A percentile compares a stretch with the other conserved stretches of the same genome.
Conservation (phyloP, 2,329 filamentous ascomycete genomes). For the Cercospora beticola region DNA sequence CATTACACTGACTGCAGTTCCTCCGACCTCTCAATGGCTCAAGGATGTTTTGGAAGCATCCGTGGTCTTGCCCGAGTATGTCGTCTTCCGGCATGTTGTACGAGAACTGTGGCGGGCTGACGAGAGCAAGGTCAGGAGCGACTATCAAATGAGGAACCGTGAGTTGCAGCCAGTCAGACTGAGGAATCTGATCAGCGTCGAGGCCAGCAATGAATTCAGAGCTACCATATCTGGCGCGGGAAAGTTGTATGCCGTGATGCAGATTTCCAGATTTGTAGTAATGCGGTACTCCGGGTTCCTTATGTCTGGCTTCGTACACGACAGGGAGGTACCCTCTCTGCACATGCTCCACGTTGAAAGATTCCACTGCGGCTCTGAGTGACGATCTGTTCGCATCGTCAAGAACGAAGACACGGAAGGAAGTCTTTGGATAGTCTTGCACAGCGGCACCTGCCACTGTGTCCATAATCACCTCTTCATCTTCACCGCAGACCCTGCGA, state of each 20-base stretch:
- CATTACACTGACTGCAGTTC: conserved; percentile 63
- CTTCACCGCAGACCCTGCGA: conserved; percentile 17
- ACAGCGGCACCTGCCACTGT: conserved; percentile 17
- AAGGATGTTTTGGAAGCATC: conserved; percentile 59
- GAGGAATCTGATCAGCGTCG: conserved; percentile 68
- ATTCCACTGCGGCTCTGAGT: conserved; percentile 5
- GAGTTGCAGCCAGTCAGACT: conserved; percentile 59
- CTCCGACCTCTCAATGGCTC: conserved; percentile 49
- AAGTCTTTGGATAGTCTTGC: conserved; percentile 13
- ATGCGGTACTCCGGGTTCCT: conserved; percentile 2
- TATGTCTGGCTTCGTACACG: conserved; percentile 9
- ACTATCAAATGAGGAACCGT: conserved; percentile 58
- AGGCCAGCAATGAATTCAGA: conserved; percentile 62
- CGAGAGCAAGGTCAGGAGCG: conserved; percentile 58
- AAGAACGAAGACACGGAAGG: conserved; percentile 17
- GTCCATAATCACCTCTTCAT: conserved; percentile 14
- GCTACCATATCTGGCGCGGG: conserved; percentile 11
- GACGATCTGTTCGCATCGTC: conserved; percentile 11
- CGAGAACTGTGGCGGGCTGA: conserved; percentile 62
- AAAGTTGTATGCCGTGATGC: conserved; percentile 8
- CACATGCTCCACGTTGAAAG: neutral
- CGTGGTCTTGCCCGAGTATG: conserved; percentile 58
- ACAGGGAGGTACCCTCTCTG: neutral
- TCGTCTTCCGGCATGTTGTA: conserved; percentile 62
- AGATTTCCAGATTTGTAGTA: conserved; percentile 22